These are phyloP conservation scores for Dictyostelium capitatum DNA, from an alignment of 78 protist genomes.

Conservation along the genomic window DNA sequence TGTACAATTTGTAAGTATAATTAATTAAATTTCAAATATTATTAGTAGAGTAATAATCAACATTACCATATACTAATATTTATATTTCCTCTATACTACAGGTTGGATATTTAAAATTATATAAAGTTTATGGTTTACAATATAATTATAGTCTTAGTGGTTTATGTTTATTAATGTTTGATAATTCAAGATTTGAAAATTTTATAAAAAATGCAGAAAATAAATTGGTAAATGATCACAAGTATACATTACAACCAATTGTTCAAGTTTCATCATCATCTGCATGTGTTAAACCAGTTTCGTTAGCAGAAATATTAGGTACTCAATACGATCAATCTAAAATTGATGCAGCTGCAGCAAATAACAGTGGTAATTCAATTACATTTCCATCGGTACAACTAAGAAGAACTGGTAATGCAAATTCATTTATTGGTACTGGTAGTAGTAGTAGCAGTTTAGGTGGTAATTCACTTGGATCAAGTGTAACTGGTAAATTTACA, in stretches of 20 bases:
- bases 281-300: slow-evolving; percentile 31
- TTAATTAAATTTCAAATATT: not conserved
- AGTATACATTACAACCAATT: slow-evolving; percentile 16
- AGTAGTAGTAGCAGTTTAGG: not conserved
- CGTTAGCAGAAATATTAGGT: slow-evolving; percentile 49
- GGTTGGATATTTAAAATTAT: slow-evolving; percentile 70
- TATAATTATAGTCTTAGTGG: slow-evolving; percentile 41
- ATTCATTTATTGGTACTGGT: not conserved
- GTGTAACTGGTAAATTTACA: slow-evolving; percentile 23
- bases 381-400: not conserved
- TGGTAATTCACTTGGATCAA: not conserved
- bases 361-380: not conserved
- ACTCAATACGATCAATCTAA: slow-evolving; percentile 15
- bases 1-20: slow-evolving; percentile 58
- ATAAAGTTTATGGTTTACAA: slow-evolving; percentile 60
- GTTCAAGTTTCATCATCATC: slow-evolving; percentile 12
- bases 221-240: slow-evolving; percentile 19
- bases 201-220: slow-evolving; percentile 52
- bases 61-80: not conserved
- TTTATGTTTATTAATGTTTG: slow-evolving; percentile 60
- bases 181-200: slow-evolving; percentile 62
- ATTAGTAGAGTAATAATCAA: not conserved
- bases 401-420: slow-evolving; percentile 16
- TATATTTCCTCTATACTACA: not conserved
- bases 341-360: not conserved